Conservation (phyloP, 1,284 basidiomycete genomes). For the Lignosus rhinocerotis region DNA sequence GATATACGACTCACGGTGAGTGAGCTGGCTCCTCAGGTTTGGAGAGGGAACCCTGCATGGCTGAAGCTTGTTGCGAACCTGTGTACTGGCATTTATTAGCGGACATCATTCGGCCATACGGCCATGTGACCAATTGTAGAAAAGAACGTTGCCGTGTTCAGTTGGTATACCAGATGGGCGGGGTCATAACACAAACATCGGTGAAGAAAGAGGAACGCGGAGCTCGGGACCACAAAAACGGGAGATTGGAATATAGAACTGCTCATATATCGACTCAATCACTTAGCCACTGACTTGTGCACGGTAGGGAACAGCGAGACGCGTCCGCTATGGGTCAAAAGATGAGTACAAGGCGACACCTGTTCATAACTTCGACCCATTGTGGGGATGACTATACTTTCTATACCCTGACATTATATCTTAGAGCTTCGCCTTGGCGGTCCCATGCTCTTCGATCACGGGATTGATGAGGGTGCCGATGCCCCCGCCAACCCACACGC, state of each 20-base stretch:
- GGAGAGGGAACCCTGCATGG: not conserved
- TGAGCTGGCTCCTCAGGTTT: not conserved
- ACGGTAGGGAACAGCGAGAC: not conserved
- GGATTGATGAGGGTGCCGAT: slow-evolving; percentile 77
- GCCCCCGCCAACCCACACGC: slow-evolving; percentile 62
- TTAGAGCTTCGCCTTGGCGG: slow-evolving; percentile 43
- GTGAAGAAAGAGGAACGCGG: not conserved
- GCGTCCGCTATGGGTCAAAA: no score
- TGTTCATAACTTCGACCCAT: not conserved
- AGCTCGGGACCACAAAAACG: no score
- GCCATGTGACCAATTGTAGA: not conserved
- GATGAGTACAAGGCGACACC: not conserved
- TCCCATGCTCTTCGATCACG: slow-evolving; percentile 62
- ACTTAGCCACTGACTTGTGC: slow-evolving; percentile 4
- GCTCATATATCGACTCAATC: no score
- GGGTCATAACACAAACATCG: not conserved
- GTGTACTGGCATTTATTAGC: not conserved
- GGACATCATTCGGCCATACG: no score
- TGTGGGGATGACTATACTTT: not conserved
- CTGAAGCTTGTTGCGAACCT: not conserved
- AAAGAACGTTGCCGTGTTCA: not conserved
- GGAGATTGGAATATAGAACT: not conserved
- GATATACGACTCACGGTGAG: not conserved
- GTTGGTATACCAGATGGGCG: not conserved
- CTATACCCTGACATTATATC: not conserved